Base-by-base conservation (phyloP, 805 yeast species). In the Wickerhamiella alocasiicola region DNA sequence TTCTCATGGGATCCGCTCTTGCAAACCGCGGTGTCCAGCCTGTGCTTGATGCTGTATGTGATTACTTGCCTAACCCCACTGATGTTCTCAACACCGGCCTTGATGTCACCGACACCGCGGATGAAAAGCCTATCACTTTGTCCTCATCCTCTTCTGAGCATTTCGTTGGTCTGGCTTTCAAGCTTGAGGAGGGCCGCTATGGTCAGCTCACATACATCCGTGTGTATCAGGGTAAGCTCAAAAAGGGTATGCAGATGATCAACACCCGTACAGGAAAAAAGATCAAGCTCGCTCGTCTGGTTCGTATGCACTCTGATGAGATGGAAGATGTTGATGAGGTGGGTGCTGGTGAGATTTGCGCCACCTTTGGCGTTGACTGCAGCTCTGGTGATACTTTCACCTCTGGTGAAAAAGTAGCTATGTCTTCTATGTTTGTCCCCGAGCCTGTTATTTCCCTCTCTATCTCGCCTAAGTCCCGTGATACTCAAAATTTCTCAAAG, bases 401-500 rank as follows among this genome's bases (percentile, higher is more conserved):
- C 34, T 94, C 83, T 50, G 94, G 91, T 41, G 68, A 71, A 42
- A 69, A 76, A 53, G 78, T 81, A 53, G 78, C 98, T 42, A 88
- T 91, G 97, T 76, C 93, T 43, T 84, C 96, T 4, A 91, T 91
- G 98, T 91, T 70, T 64, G 98, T 91, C 47, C 99, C 99, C 5
- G 99, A 91, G 61, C 95, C 99, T 1, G 99, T 91, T 48, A 88
- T 91, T 40, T 91, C 98, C 5, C 68, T 91, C 44, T 79, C 95
- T 13, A 80, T 91, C 54, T 70, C 76, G 27, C 98, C 99, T 41
- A 81, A 81, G 59, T 67, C 85, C 29, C 83, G 81, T 55, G 97
- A 91, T 59, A 71, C 78, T 15, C 73, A 82, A 43, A 84, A 85
- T 60, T 91, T 91, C 60, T 85, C 97, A 24, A 91, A 88, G 63